phyloP scores from a whole-genome alignment of 2,329 filamentous ascomycete genomes.

The Teratosphaeria nubilosa region DNA sequence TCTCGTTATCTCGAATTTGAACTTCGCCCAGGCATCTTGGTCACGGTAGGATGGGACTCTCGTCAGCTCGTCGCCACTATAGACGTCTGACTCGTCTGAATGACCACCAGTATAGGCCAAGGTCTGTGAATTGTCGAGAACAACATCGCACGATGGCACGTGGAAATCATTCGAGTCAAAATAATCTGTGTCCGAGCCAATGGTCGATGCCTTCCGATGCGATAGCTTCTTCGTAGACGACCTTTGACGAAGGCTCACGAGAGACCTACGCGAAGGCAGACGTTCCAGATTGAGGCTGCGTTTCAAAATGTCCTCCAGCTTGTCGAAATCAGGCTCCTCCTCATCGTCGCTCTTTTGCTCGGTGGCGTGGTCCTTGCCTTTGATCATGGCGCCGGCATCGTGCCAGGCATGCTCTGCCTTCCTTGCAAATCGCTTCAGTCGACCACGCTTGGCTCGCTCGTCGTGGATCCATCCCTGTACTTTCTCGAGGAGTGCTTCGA shows the following conservation, averaged over 20 bases:
- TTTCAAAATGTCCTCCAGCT: slow-evolving; percentile 69
- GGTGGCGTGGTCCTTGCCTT: not conserved
- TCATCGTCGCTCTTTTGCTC: slow-evolving; percentile 3
- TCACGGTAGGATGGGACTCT: slow-evolving; percentile 19
- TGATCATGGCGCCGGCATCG: not conserved
- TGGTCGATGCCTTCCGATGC: slow-evolving; percentile 32
- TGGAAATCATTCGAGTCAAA: slow-evolving; percentile 61
- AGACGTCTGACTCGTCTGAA: slow-evolving; percentile 41
- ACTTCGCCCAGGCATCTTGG: slow-evolving; percentile 63
- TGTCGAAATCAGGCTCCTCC: slow-evolving; percentile 55
- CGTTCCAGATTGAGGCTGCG: slow-evolving; percentile 38
- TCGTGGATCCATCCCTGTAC: slow-evolving; percentile 75
- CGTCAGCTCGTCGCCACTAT: slow-evolving; percentile 15
- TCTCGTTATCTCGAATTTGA: slow-evolving; percentile 87
- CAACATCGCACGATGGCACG: slow-evolving; percentile 76
- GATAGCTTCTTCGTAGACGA: slow-evolving; percentile 20
- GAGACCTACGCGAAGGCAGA: slow-evolving; percentile 8
- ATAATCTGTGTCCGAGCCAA: slow-evolving; percentile 78
- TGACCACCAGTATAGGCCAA: slow-evolving; percentile 59
- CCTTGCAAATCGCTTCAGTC: not conserved
- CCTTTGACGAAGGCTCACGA: slow-evolving; percentile 12
- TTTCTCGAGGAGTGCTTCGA: slow-evolving; percentile 41
- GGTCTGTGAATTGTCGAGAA: slow-evolving; percentile 84
- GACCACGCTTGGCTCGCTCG: slow-evolving; percentile 55
- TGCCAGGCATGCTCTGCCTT: not conserved